phyloP scores from a whole-genome alignment of 2,329 filamentous ascomycete genomes.

The Plectosphaerella sp. region DNA sequence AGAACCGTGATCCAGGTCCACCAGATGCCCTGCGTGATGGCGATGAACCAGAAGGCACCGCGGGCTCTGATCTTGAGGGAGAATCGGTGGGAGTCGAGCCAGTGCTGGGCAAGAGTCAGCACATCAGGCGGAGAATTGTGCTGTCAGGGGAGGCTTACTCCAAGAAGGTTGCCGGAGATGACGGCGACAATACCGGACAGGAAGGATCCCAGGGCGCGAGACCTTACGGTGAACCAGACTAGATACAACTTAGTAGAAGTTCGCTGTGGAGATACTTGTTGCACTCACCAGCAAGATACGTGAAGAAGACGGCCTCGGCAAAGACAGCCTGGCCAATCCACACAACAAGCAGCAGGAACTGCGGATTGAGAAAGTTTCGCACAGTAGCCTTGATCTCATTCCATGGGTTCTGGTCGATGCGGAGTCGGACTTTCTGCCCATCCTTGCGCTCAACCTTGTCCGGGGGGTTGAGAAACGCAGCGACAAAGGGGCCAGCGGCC shows the following conservation, averaged over 20 bases:
- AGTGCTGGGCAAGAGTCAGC: conserved; percentile 30
- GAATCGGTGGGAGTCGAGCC: conserved; percentile 54
- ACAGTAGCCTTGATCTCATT: conserved; percentile 56
- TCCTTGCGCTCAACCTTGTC: conserved; percentile 60
- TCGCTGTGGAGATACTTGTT: not conserved
- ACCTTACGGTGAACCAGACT: conserved; percentile 67
- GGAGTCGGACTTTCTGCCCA: conserved; percentile 55
- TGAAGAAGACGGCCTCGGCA: conserved; percentile 68
- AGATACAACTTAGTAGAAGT: conserved; percentile 4
- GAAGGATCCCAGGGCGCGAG: conserved; percentile 67
- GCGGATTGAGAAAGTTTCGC: conserved; percentile 53
- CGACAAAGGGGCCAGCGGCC: conserved; percentile 59
- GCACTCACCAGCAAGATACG: conserved; percentile 48
- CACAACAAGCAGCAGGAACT: conserved; percentile 60
- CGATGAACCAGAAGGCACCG: conserved; percentile 47
- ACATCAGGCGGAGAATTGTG: no score
- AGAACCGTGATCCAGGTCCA: conserved; percentile 69
- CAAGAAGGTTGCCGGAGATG: conserved; percentile 60
- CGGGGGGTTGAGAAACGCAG: conserved; percentile 57
- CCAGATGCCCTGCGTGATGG: conserved; percentile 60
- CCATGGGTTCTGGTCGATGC: conserved; percentile 51
- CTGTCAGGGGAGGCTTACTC: conserved; percentile 34
- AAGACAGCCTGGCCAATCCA: conserved; percentile 70
- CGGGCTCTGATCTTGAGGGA: conserved; percentile 50
- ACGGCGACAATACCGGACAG: conserved; percentile 65